Conservation (phyloP, 495 filamentous ascomycete genomes). For the Glarea lozoyensis region DNA sequence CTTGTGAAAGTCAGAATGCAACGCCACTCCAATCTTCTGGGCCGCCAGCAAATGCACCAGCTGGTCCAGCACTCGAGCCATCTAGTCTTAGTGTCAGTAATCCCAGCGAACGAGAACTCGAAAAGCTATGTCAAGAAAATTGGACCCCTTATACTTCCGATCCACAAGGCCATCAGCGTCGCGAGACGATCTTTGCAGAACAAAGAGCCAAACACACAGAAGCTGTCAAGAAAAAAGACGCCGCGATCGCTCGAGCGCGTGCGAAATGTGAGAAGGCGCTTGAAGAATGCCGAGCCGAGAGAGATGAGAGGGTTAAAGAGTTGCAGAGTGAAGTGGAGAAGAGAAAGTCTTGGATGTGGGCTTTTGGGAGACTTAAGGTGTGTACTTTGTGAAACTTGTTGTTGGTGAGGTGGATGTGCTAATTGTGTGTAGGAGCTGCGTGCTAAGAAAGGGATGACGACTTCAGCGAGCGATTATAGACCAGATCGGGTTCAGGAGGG, state of each 20-base stretch:
- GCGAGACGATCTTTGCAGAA: not conserved
- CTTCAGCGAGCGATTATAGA: no score
- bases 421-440: no score
- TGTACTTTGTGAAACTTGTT: no score
- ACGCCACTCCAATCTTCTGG: no score
- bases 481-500: no score
- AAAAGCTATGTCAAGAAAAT: not conserved
- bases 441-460: no score
- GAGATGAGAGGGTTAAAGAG: not conserved
- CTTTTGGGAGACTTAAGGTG: conserved; percentile 29
- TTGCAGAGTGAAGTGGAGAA: not conserved
- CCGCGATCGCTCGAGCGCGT: not conserved
- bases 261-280: not conserved
- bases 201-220: not conserved
- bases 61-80: no score
- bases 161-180: not conserved
- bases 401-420: no score
- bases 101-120: not conserved
- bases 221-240: not conserved
- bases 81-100: not conserved
- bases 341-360: not conserved
- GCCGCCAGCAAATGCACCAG: no score
- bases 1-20: no score
- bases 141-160: not conserved
- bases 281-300: not conserved